Conservation (phyloP, 192 early-diverging fungal genomes). For the Coemansia sp. region DNA sequence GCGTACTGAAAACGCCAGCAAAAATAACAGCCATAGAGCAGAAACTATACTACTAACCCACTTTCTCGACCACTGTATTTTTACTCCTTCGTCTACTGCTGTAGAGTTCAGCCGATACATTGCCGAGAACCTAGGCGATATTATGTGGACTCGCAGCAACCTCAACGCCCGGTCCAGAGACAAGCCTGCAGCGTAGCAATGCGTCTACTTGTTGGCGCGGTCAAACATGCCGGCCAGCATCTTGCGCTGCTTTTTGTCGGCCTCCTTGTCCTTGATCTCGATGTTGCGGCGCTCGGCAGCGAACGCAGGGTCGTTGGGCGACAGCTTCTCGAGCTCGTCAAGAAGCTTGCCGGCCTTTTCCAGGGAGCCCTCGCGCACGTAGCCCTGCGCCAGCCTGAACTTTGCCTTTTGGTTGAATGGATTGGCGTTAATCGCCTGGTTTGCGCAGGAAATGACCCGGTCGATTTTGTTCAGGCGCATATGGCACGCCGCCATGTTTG, state of each 20-base stretch:
- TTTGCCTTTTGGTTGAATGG: constrained; percentile 49
- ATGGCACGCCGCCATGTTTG: constrained; percentile 50
- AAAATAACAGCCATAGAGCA: no score
- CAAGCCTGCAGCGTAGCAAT: no score
- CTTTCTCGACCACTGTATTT: no score
- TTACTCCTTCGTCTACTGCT: background rate
- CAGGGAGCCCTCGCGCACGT: constrained; percentile 29
- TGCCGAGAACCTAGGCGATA: constrained; percentile 6
- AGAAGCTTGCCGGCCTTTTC: constrained; percentile 33
- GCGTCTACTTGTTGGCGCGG: constrained; percentile 18
- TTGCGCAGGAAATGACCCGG: constrained; percentile 22
- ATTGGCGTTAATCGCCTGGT: constrained; percentile 32
- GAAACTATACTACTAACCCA: no score
- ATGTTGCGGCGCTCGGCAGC: constrained; percentile 39
- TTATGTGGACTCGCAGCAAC: constrained; percentile 1
- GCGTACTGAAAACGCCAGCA: no score
- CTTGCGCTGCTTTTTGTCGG: constrained; percentile 41
- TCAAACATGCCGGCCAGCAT: constrained; percentile 48
- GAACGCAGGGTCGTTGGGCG: constrained; percentile 28
- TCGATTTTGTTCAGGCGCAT: constrained; percentile 17
- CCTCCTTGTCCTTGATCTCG: constrained; percentile 27
- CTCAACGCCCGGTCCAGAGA: constrained; percentile 2
- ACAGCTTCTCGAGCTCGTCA: constrained; percentile 35
- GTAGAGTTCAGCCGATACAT: constrained; percentile 18
- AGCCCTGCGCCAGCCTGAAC: constrained; percentile 43